phyloP scores from a whole-genome alignment of 306 rosid species.

The Ammopiptanthus mongolicus region DNA sequence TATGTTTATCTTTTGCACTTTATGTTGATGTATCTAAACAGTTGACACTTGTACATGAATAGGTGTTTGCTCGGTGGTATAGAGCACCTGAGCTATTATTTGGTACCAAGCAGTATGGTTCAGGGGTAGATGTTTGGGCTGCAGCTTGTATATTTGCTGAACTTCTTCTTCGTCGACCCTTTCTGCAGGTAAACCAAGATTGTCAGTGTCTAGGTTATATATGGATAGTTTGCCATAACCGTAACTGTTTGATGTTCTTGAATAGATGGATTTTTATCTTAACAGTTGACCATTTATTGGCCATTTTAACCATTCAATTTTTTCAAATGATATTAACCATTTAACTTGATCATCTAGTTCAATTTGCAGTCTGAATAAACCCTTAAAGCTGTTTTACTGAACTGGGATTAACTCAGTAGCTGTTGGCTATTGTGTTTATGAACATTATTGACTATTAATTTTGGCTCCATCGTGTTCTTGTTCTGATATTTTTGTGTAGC shows the following conservation, averaged over 20 bases:
- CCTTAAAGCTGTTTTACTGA: background rate
- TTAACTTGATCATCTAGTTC: background rate
- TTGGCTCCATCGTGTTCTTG: background rate
- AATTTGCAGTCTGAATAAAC: background rate
- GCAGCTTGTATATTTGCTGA: constrained; percentile 97
- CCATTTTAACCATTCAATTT: background rate
- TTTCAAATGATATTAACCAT: background rate
- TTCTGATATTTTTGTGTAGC: background rate
- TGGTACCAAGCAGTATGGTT: constrained; percentile 90
- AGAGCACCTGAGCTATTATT: constrained; percentile 97
- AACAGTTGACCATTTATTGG: background rate
- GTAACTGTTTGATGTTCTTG: background rate
- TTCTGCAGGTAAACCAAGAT: constrained; percentile 65
- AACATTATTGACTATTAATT: background rate
- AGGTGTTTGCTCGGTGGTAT: constrained; percentile 99
- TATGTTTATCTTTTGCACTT: constrained; percentile 1
- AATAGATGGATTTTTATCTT: background rate
- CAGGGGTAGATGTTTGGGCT: constrained; percentile 99
- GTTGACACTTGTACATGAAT: constrained; percentile 18
- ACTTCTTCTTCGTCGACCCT: constrained; percentile 86
- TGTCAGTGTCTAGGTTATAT: background rate
- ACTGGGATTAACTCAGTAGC: constrained; percentile 1
- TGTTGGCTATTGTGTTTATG: constrained; percentile 14
- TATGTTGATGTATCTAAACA: constrained; percentile 6
- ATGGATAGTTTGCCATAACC: background rate